Conservation (phyloP, 2,329 filamentous ascomycete genomes). For the Monascus ruber region DNA sequence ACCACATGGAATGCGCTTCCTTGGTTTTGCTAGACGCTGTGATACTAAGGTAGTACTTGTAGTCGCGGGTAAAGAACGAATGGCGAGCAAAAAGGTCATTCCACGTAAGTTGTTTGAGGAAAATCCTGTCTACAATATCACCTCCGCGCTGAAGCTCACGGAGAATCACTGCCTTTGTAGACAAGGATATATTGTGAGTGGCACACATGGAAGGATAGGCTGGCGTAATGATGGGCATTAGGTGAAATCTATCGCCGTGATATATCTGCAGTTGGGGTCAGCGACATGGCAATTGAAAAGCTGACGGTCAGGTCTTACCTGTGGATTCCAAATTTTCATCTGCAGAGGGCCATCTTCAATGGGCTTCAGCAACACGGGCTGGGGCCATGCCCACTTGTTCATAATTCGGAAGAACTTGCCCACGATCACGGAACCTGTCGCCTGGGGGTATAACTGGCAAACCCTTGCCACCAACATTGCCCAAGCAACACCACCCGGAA, state of each 20-base stretch:
- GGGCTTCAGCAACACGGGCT: conserved; percentile 79
- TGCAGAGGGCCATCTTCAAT: conserved; percentile 73
- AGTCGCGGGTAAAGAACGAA: conserved; percentile 82
- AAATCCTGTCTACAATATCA: conserved; percentile 68
- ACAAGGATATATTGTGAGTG: conserved; percentile 84
- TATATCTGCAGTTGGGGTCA: conserved; percentile 47
- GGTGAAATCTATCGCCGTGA: conserved; percentile 66
- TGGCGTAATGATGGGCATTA: conserved; percentile 98
- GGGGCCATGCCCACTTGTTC: conserved; percentile 83
- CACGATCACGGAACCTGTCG: conserved; percentile 76
- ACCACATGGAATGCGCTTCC: conserved; percentile 77
- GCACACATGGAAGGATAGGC: conserved; percentile 97
- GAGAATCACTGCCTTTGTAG: conserved; percentile 73
- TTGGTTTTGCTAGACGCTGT: conserved; percentile 72
- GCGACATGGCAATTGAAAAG: not conserved
- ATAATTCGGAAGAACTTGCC: conserved; percentile 92
- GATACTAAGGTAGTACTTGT: conserved; percentile 92
- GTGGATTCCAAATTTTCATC: conserved; percentile 89
- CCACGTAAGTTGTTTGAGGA: conserved; percentile 66
- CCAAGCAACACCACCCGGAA: conserved; percentile 94
- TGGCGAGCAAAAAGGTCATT: conserved; percentile 81
- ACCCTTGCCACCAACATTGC: conserved; percentile 94
- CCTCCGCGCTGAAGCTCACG: conserved; percentile 69
- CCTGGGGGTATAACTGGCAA: conserved; percentile 91
- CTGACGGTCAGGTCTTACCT: conserved; percentile 40